These are phyloP conservation scores for Pugionium cornutum DNA, from an alignment of 345 rosid genomes.

Conservation along the genomic window DNA sequence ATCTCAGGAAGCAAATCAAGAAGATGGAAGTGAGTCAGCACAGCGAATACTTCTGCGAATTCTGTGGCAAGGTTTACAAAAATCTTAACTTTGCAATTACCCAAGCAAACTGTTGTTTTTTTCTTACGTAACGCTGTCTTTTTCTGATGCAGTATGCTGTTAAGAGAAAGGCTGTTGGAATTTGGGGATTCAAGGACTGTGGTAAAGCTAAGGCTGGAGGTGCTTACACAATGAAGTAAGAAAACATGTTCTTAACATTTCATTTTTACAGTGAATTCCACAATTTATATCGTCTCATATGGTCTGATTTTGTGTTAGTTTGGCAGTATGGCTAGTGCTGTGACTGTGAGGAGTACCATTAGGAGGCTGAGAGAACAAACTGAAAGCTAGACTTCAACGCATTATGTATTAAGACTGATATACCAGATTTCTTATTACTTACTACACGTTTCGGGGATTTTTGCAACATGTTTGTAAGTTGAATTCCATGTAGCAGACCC, in stretches of 20 bases:
- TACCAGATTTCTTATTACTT: background rate
- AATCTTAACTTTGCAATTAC: background rate
- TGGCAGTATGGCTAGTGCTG: constrained; percentile 54
- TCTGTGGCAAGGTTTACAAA: constrained; percentile 60
- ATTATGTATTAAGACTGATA: background rate
- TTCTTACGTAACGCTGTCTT: background rate
- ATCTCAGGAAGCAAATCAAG: constrained; percentile 68
- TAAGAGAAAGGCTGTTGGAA: constrained; percentile 84
- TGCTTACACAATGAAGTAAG: constrained; percentile 78
- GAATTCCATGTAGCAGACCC: background rate
- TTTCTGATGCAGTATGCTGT: constrained; percentile 61
- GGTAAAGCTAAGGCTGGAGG: constrained; percentile 89
- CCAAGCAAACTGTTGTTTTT: background rate
- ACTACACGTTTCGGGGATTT: background rate
- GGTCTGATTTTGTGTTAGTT: constrained; percentile 32
- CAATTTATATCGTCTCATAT: background rate
- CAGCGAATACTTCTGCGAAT: constrained; percentile 66
- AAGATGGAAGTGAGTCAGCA: constrained; percentile 70
- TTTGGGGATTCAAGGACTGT: constrained; percentile 89
- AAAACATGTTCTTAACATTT: background rate
- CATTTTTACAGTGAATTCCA: background rate
- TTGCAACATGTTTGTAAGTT: background rate
- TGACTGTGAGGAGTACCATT: constrained; percentile 50
- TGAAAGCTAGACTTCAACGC: constrained; percentile 15
- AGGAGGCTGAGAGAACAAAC: constrained; percentile 29